Evolutionary conservation across 352 stramenopile genomes (phyloP), one percentile per base, ranked within the genome.

Genomic region (Pythium monospermum): DNA sequence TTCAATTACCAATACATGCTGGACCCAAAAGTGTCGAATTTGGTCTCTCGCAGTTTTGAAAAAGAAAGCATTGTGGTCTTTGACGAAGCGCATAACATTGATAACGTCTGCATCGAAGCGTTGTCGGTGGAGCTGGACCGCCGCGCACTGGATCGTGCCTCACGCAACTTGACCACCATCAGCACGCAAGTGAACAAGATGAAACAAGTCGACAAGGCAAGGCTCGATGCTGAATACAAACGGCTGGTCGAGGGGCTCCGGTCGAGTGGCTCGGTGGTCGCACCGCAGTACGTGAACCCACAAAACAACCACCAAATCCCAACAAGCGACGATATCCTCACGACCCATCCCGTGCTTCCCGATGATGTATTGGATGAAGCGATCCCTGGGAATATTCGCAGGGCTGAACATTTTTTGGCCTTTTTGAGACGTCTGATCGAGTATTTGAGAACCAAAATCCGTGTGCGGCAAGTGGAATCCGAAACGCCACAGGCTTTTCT

Each of bases 1-100:
- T 99, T 98, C 77, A 99, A 99, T 65, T 99, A 99, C 78, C 96
- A 99, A 79, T 99, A 99, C 74, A 98, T 99, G 94, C 83, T 99
- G 22, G 96, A 99, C 78, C 96, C 96, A 22, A 99, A 99, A 66
- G 90, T 98, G 6, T 87, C 82, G 38, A 70, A 77, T 26, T 66
- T 94, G 61, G 87, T 98, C 16, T 96, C 87, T n/a, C 67, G 94
- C 23, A 85, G 97, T 60, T 87, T 99, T 39, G 95, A 99, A 64
- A 91, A 87, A 49, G 83, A 93, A 49, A 89, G 80, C 56, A 94
- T 96, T 48, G 70, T 96, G 18, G 95, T 99, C 2, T 99, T 99
- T 70, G 96, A 99, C 67, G 96, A 99, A 68, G 96, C 95, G 3
- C 96, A 99, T 66, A 99, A 99, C 71, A 99, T 99, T 58, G 96